Conservation (phyloP, 164 flowering plant species). For the Kingdonia uniflora region DNA sequence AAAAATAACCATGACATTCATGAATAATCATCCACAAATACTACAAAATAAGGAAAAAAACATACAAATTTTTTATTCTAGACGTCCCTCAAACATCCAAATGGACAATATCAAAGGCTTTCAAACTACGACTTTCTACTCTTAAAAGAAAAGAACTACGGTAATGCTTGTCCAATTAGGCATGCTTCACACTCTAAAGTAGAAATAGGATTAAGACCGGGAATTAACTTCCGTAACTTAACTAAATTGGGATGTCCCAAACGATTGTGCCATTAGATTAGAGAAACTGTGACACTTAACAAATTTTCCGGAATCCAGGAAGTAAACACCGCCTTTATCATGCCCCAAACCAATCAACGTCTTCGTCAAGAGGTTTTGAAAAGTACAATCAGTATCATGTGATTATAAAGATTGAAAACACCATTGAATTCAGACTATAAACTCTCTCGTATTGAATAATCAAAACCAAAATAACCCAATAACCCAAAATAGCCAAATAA, state of each 20-base stretch:
- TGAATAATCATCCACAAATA: too few species aligned
- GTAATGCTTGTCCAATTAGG: background rate
- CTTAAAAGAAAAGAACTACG: background rate
- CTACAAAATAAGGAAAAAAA: background rate
- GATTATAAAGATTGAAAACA: too few species aligned
- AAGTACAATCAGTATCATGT: too few species aligned
- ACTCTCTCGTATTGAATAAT: too few species aligned
- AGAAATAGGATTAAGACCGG: background rate
- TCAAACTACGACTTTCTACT: background rate
- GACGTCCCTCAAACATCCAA: background rate
- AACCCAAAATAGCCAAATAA: too few species aligned
- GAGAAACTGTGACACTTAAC: background rate
- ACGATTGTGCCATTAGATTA: background rate
- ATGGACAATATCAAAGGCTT: background rate
- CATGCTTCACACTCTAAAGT: background rate
- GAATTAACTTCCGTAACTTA: background rate
- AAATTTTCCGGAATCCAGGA: background rate
- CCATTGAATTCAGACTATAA: too few species aligned
- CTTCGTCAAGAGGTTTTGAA: slow-evolving; percentile 1
- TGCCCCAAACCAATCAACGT: slow-evolving; percentile 2
- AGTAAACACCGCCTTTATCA: background rate
- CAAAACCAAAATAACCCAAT: too few species aligned
- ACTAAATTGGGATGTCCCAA: background rate
- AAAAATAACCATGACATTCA: background rate
- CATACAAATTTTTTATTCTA: too few species aligned